Conservation (phyloP, 352 stramenopile genomes). For the Phytopythium ostracodes region DNA sequence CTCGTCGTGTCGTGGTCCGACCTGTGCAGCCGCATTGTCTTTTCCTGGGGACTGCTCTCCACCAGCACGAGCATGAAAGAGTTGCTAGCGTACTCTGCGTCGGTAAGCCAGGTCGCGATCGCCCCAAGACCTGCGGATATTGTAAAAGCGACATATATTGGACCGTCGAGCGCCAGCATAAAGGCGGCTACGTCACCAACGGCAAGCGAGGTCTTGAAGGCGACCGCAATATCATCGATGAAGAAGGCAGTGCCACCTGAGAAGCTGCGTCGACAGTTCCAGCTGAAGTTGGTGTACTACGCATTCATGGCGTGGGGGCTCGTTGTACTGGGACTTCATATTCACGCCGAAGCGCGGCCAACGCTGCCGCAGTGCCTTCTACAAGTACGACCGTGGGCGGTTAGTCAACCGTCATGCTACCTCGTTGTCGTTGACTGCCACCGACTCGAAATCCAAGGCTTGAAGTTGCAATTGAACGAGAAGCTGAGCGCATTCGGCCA, state of each 20-base stretch:
- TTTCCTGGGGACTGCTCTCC: conserved; percentile 16
- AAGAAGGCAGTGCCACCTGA: not conserved
- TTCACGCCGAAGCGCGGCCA: conserved; percentile 10
- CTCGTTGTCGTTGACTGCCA: conserved; percentile 28
- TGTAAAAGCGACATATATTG: not conserved
- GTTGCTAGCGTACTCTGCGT: conserved; percentile 6
- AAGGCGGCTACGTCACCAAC: not conserved
- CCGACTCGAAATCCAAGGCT: conserved; percentile 10
- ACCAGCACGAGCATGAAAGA: conserved; percentile 20
- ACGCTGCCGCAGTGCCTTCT: conserved; percentile 15
- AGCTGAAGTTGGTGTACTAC: conserved; percentile 8
- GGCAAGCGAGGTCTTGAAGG: not conserved
- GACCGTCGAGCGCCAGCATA: not conserved
- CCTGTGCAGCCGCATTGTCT: conserved; percentile 13
- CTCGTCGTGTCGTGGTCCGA: conserved; percentile 23
- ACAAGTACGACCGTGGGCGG: conserved; percentile 26
- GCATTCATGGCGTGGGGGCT: conserved; percentile 14
- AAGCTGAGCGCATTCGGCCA: conserved; percentile 21
- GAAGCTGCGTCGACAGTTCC: conserved; percentile 9
- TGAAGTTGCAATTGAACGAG: conserved; percentile 7
- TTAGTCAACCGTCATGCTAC: conserved; percentile 20
- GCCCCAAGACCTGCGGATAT: not conserved
- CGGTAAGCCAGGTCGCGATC: not conserved
- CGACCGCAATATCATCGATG: not conserved
- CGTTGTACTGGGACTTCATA: conserved; percentile 17